Percentiles rank a stretch among this genome's conserved stretches.
phyloP scores from a whole-genome alignment of 2,329 filamentous ascomycete genomes.

The Ramularia collo-cygni region DNA sequence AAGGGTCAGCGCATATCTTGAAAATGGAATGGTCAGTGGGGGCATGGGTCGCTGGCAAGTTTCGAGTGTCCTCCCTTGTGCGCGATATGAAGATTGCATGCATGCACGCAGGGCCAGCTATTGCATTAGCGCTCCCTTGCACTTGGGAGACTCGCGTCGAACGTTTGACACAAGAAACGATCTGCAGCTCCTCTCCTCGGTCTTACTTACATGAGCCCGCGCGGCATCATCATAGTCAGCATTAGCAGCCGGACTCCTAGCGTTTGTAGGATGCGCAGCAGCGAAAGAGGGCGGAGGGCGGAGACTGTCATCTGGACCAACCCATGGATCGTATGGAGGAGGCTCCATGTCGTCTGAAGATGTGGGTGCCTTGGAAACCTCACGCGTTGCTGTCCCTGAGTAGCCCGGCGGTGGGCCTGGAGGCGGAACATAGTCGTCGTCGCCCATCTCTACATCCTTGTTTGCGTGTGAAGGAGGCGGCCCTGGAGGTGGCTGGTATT shows the following conservation, averaged over 20 bases:
- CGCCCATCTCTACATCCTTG: conserved; percentile 10
- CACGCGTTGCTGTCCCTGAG: conserved; percentile 8
- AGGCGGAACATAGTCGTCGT: conserved; percentile 3
- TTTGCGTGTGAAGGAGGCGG: conserved; percentile 24
- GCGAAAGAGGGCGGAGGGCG: conserved; percentile 64
- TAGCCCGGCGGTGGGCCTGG: conserved; percentile 9
- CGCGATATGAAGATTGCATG: too few species aligned
- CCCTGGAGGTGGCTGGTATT: conserved; percentile 27
- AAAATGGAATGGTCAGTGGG: too few species aligned
- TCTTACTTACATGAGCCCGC: conserved; percentile 57
- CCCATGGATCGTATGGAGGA: conserved; percentile 64
- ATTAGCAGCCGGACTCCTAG: conserved; percentile 62
- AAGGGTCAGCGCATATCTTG: too few species aligned
- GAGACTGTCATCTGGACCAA: conserved; percentile 65
- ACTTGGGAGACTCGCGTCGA: too few species aligned
- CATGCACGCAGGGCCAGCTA: too few species aligned
- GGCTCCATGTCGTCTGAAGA: conserved; percentile 13
- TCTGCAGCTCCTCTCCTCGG: too few species aligned
- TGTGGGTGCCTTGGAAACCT: conserved; percentile 5
- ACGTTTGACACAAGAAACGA: too few species aligned
- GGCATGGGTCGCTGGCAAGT: too few species aligned
- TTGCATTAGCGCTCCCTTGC: too few species aligned
- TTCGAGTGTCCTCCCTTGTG: too few species aligned
- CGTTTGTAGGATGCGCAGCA: conserved; percentile 38
- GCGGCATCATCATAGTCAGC: conserved; percentile 58